A percentile compares a stretch with the other conserved stretches of the same genome.
Conservation (phyloP, 805 yeast species). For the Zygotorulaspora sp. region DNA sequence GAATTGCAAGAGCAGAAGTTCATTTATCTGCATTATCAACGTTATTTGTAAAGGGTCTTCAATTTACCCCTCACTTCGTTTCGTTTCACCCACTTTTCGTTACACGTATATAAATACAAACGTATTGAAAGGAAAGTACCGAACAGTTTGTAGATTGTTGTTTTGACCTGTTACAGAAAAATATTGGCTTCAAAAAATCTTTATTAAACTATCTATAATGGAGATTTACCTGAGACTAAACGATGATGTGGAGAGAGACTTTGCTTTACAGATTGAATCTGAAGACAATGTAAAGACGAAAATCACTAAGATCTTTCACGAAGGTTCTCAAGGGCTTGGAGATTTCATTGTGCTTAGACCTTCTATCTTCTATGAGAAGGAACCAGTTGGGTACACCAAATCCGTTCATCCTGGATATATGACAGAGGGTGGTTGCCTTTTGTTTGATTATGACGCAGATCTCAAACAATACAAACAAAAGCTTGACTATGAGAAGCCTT, state of each 20-base stretch:
- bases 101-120: neutral
- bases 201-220: too few relatives aligned
- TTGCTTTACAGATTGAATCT: constrained; percentile 71
- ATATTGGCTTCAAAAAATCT: too few relatives aligned
- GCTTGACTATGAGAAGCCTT: constrained; percentile 47
- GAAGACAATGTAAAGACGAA: constrained; percentile 57
- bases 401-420: constrained; percentile 60
- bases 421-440: constrained; percentile 75
- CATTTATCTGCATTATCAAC: too few relatives aligned
- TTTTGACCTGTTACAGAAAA: too few relatives aligned
- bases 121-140: neutral
- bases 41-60: neutral
- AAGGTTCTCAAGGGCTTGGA: constrained; percentile 34
- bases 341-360: constrained; percentile 75
- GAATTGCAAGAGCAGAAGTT: too few relatives aligned
- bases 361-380: constrained; percentile 58
- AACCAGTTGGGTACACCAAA: constrained; percentile 61
- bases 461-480: constrained; percentile 41
- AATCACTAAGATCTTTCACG: constrained; percentile 48
- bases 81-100: neutral
- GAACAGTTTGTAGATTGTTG: too few relatives aligned
- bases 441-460: constrained; percentile 60
- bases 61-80: neutral
- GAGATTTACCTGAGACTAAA: constrained; percentile 70
- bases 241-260: constrained; percentile 80